Evolutionary conservation across 352 stramenopile genomes (phyloP).

Genomic region (Pythium folliculosum): DNA sequence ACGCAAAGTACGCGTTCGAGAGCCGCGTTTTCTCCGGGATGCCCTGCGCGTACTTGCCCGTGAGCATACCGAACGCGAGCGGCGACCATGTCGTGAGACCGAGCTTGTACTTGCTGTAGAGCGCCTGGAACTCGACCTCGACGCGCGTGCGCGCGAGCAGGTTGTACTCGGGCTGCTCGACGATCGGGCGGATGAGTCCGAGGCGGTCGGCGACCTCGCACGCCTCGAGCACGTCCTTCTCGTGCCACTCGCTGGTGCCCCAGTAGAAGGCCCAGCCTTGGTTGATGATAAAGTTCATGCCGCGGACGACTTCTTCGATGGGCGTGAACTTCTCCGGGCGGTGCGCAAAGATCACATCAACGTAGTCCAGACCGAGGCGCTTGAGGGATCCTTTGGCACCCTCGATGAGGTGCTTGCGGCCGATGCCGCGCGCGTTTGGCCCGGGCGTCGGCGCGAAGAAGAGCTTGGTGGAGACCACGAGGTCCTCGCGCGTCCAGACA

Average conservation of each 20-base stretch:
- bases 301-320: conserved; percentile 49
- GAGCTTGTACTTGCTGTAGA: background rate
- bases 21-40: background rate
- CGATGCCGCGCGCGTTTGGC: conserved; percentile 34
- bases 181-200: conserved; percentile 33
- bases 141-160: conserved; percentile 29
- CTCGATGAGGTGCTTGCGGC: conserved; percentile 52
- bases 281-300: conserved; percentile 48
- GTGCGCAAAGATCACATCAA: conserved; percentile 47
- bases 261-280: conserved; percentile 49
- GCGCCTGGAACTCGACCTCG: background rate
- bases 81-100: background rate
- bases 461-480: conserved; percentile 69
- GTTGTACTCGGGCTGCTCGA: conserved; percentile 66
- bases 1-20: conserved; percentile 16
- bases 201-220: conserved; percentile 36
- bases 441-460: conserved; percentile 33
- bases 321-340: conserved; percentile 35
- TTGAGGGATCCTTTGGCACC: conserved; percentile 42
- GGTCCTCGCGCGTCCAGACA: conserved; percentile 39
- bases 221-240: conserved; percentile 44
- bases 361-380: conserved; percentile 44
- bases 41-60: conserved; percentile 17
- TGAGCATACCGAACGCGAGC: background rate
- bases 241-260: conserved; percentile 55